A percentile compares a stretch with the other conserved stretches of the same genome.
These are phyloP conservation scores for Triticum turgidum DNA, from an alignment of 176 grass and related monocot species.

Conservation along the genomic window DNA sequence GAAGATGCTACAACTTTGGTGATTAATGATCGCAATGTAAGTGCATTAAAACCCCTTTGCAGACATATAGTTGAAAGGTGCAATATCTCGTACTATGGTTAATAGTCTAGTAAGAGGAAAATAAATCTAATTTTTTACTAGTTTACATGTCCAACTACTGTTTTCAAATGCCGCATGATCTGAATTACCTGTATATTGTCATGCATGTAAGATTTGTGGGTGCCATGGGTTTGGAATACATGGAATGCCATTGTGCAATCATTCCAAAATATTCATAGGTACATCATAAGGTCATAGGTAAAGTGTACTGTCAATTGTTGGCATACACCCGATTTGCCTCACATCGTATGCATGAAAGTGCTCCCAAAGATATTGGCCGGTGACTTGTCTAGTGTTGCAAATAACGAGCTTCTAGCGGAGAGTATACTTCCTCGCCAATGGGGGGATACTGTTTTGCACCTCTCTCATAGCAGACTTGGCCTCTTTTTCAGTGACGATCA, in stretches of 20 bases:
- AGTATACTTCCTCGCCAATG: not conserved
- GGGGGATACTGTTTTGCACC: not conserved
- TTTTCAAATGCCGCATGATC: no score
- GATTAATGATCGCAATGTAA: conserved; percentile 61
- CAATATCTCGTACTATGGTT: not conserved
- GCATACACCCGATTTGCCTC: not conserved
- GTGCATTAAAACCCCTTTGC: not conserved
- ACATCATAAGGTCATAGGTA: not conserved
- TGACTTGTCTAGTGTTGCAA: not conserved
- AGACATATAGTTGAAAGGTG: not conserved
- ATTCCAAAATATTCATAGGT: not conserved
- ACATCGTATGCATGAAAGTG: not conserved
- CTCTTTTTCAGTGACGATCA: not conserved
- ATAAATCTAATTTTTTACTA: not conserved
- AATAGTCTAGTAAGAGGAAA: not conserved
- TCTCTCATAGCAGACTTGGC: not conserved
- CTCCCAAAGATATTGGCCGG: not conserved
- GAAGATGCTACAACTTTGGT: conserved; percentile 30
- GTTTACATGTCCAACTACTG: no score
- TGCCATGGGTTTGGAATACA: not conserved
- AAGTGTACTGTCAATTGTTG: not conserved
- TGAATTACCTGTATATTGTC: no score
- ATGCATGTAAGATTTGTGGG: no score
- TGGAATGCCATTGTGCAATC: not conserved
- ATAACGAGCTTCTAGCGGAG: not conserved